Base-by-base conservation (phyloP, 495 filamentous ascomycete genomes). In the Daldinia loculata region DNA sequence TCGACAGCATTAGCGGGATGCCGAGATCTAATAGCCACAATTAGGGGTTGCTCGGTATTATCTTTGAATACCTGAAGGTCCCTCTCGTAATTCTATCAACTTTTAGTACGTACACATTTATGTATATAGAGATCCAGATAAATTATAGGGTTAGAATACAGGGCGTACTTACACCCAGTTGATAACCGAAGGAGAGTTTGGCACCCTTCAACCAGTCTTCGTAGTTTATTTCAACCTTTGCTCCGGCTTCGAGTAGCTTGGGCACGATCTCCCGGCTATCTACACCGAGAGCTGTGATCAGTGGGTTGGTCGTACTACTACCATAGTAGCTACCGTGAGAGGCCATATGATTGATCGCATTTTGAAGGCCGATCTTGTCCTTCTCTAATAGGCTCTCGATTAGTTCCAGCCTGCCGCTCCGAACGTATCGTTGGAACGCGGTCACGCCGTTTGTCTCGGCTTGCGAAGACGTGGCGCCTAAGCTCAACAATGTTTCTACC, bases 381-480 rank as follows among this genome's bases (percentile, higher is more conserved):
- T 85, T 74, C 9, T 89, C 78, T 50, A 86, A 78, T 32, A 73
- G 19, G 19, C 83, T 66, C n/a, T 89, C 82, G 4, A 93, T 70
- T n/a, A 91, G 65, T 4, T 88, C 83, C 3, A 72, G 63, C 27
- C 81, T 79, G 11, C 82, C 76, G 11, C 79, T 68, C 82, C 77
- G 70, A 82, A 92, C 75, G 56, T 77, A 84, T 32, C 71, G 76
- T 60, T 93, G 86, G 56, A 95, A 80, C 0, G 87, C 84, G 0
- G 90, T 92, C 11, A 78, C 74, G 0, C 86, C 82, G 34, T 83
- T 77, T 26, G 83, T 70, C 67, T 94, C 92, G 0, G 88, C 91
- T 72, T 95, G 93, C 1, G 90, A 87, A 41, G 87, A 87, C 1
- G 90, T 91, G 8, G 91, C 91, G 3, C 92, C 92, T 2, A 93